phyloP scores from a whole-genome alignment of 495 filamentous ascomycete species.

The Entonaema liquescens region DNA sequence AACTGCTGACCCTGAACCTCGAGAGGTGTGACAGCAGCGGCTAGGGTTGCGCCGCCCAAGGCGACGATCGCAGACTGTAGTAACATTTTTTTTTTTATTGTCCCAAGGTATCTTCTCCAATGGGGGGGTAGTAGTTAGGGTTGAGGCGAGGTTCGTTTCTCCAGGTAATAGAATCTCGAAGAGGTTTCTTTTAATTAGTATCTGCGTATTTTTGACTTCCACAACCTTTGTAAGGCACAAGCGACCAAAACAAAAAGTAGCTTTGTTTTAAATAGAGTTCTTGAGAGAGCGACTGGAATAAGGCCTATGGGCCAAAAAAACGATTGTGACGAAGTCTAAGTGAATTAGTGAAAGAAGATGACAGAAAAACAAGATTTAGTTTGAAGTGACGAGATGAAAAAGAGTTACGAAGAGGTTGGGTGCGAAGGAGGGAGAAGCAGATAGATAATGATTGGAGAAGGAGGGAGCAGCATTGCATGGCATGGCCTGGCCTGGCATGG shows the following conservation, averaged over 20 bases:
- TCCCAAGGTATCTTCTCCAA: background rate
- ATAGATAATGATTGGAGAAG: conserved; percentile 32
- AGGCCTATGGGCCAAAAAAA: conserved; percentile 32
- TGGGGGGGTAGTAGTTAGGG: background rate
- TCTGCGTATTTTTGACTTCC: conserved; percentile 10
- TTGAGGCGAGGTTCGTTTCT: background rate
- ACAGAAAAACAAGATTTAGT: conserved; percentile 7
- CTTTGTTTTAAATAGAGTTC: conserved; percentile 34
- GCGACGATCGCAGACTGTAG: conserved; percentile 54
- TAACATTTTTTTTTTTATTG: conserved; percentile 37
- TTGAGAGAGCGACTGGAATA: conserved; percentile 42
- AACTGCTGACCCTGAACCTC: conserved; percentile 81
- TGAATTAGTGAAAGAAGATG: conserved; percentile 30
- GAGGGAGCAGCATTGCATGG: conserved; percentile 1
- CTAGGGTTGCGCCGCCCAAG: conserved; percentile 60
- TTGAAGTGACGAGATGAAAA: conserved; percentile 25
- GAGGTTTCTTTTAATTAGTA: conserved; percentile 15
- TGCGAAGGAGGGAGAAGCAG: conserved; percentile 20
- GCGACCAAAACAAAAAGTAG: conserved; percentile 23
- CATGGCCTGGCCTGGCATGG: too few relatives aligned
- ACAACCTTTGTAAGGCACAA: conserved; percentile 10
- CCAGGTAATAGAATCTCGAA: conserved; percentile 10
- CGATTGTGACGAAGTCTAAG: conserved; percentile 28
- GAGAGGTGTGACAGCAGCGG: conserved; percentile 74
- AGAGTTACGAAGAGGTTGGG: conserved; percentile 35